Evolutionary conservation across 1,139 yeast species (phyloP), one percentile per base, ranked within the genome.

Genomic region (Yamadazyma triangularis): DNA sequence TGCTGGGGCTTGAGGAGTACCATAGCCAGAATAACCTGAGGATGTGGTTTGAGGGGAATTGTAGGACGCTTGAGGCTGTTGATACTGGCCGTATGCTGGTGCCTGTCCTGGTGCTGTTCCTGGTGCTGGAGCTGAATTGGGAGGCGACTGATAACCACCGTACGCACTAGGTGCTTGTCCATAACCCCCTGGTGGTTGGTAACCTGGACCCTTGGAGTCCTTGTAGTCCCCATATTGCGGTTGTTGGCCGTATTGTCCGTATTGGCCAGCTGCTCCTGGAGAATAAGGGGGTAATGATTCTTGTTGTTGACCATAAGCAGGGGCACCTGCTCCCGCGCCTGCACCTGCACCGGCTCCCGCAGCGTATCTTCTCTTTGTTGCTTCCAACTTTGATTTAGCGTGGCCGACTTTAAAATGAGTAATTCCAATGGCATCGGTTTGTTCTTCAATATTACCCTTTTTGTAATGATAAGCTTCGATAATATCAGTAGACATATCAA

Each of bases 321-420:
- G 43, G 14, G 58, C 46, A 13, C 55, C 56, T 16, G 45, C 34
- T 5, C n/a, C 62, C 4, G 48, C 39, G n/a, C n/a, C n/a, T 5
- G 46, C 43, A 14, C 58, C 66, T 16, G 55, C 61, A 15, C 57
- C 61, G 2, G 56, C 56, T 11, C 58, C 67, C 37, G 69, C 43
- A 37, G 81, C 89, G 47, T 78, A 85, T 46, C 87, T 73, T 59
- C 82, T 78, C 56, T 76, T 80, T 11, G 95, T 82, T 53, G 86
- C 73, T 45, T 87, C 96, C 38, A 89, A 65, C 58, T 86, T 89
- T 36, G 74, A 62, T 62, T 82, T 85, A 11, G 95, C 93, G 50
- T 84, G 93, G 11, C 95, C 95, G 10, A 85, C 71, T 48, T 85
- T 83, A 70, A 91, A 91, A 51, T 86, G 94, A 3, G 96, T 85